Conservation (phyloP, 176 grass and related monocot species). For the barley (Hordeum vulgare) region MorexV3_pseudomolecules_assembly NC_058521.1:363672-364171, state of each 20-base stretch:
- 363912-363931: background rate
- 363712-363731: background rate
- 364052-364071: background rate
- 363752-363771: background rate
- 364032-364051: background rate
- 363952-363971: background rate
- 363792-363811: too few relatives aligned
- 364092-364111: background rate
- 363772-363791: background rate
- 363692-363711: background rate
- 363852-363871: background rate
- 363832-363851: background rate
- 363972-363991: background rate
- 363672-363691: background rate
- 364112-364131: background rate
- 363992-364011: background rate
- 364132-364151: background rate
- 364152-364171: too few relatives aligned
- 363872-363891: background rate
- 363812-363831: background rate
- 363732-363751: background rate
- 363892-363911: background rate
- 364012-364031: background rate
- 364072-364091: background rate
- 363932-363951: background rate